Conservation (phyloP, 1,284 basidiomycete species). For the Cutaneotrichosporon sp. region DNA sequence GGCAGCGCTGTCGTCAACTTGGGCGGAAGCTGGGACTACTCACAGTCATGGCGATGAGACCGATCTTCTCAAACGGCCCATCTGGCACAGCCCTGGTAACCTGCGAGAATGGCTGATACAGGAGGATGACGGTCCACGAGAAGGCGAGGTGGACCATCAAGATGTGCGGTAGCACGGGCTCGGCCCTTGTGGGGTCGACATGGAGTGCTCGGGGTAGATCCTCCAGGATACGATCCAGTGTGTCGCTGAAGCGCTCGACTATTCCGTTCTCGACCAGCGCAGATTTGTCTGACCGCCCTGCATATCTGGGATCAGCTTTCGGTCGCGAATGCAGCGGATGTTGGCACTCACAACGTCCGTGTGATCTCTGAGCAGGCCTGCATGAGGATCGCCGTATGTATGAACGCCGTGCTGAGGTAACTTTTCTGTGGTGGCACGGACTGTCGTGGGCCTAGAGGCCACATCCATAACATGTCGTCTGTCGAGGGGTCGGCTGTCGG, state of each 20-base stretch:
- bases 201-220: slow-evolving; percentile 57
- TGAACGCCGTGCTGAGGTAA: slow-evolving; percentile 18
- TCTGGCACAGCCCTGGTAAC: neutral
- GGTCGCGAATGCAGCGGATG: no score
- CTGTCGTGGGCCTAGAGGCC: slow-evolving; percentile 18
- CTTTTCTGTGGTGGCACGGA: slow-evolving; percentile 11
- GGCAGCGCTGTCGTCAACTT: slow-evolving; percentile 56
- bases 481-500: slow-evolving; percentile 26
- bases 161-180: slow-evolving; percentile 62
- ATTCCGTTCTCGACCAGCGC: slow-evolving; percentile 14
- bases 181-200: slow-evolving; percentile 57
- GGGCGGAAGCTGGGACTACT: neutral
- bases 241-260: slow-evolving; percentile 17
- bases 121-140: slow-evolving; percentile 66
- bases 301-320: slow-evolving; percentile 15
- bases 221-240: slow-evolving; percentile 65
- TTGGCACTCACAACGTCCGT: slow-evolving; percentile 4
- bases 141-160: slow-evolving; percentile 66
- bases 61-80: slow-evolving; percentile 1
- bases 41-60: slow-evolving; percentile 19
- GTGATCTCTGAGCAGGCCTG: slow-evolving; percentile 16
- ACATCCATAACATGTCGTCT: slow-evolving; percentile 29
- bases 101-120: slow-evolving; percentile 62
- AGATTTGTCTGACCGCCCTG: slow-evolving; percentile 10
- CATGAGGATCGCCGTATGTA: slow-evolving; percentile 16